Conservation (phyloP, 352 stramenopile species). For the Globisporangium solare region DNA sequence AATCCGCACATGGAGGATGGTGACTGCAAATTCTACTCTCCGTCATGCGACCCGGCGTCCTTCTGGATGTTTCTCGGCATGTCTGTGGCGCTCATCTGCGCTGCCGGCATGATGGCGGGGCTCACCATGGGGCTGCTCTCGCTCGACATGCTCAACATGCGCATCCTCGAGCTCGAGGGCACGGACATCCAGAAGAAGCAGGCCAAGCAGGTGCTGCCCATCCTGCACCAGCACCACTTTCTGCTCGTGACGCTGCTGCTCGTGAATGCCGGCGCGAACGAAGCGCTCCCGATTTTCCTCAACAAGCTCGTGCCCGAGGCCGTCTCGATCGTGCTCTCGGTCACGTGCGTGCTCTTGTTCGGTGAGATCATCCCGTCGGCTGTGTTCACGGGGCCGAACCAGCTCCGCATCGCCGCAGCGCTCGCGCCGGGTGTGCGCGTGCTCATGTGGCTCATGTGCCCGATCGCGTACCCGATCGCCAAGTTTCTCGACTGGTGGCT, state of each 20-base stretch:
- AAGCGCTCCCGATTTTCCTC: constrained; percentile 92
- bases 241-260: constrained; percentile 94
- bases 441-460: constrained; percentile 84
- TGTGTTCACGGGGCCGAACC: constrained; percentile 92
- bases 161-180: constrained; percentile 76
- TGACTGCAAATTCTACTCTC: constrained; percentile 57
- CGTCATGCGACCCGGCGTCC: constrained; percentile 52
- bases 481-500: constrained; percentile 87
- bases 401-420: constrained; percentile 84
- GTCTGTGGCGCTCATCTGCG: constrained; percentile 42
- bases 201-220: constrained; percentile 73
- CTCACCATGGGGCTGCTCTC: constrained; percentile 75
- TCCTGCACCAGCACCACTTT: constrained; percentile 90
- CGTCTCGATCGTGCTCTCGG: constrained; percentile 90
- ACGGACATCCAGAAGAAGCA: constrained; percentile 64
- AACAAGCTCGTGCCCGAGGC: constrained; percentile 80
- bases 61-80: constrained; percentile 58
- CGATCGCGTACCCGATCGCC: constrained; percentile 90
- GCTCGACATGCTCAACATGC: constrained; percentile 78
- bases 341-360: constrained; percentile 94
- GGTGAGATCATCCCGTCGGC: constrained; percentile 94
- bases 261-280: constrained; percentile 92
- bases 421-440: constrained; percentile 84
- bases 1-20: constrained; percentile 9
- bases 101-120: constrained; percentile 65